These are phyloP conservation scores for Cladosporium halotolerans DNA, from an alignment of 2,329 filamentous ascomycete species.

Conservation along the genomic window DNA sequence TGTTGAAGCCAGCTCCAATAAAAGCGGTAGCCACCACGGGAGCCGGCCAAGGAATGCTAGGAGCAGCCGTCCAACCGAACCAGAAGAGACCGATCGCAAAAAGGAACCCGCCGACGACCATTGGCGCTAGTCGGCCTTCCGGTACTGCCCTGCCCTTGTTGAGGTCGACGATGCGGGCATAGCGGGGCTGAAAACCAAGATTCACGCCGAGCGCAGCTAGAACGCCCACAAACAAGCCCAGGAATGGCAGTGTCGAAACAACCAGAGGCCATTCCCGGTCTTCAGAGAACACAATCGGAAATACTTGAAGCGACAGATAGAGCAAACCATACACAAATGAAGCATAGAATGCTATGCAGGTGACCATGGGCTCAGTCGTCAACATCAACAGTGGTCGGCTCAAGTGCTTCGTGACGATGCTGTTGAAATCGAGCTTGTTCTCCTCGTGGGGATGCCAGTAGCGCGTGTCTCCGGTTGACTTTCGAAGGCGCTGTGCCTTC, in stretches of 20 bases:
- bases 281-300: slow-evolving; percentile 43
- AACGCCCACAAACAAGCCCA: slow-evolving; percentile 42
- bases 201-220: slow-evolving; percentile 36
- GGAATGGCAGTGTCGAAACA: slow-evolving; percentile 41
- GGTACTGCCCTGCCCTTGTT: slow-evolving; percentile 31
- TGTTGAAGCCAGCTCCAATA: slow-evolving; percentile 43
- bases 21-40: slow-evolving; percentile 37
- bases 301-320: slow-evolving; percentile 43
- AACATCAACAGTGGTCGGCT: slow-evolving; percentile 41
- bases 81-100: slow-evolving; percentile 32
- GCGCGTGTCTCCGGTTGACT: slow-evolving; percentile 43
- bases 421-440: slow-evolving; percentile 35
- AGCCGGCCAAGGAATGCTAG: slow-evolving; percentile 36
- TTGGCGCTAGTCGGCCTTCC: slow-evolving; percentile 38
- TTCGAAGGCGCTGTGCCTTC: slow-evolving; percentile 50
- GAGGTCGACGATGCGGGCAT: slow-evolving; percentile 33
- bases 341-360: slow-evolving; percentile 32
- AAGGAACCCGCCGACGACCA: slow-evolving; percentile 39
- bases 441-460: slow-evolving; percentile 43
- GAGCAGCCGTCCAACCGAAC: slow-evolving; percentile 39
- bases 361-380: slow-evolving; percentile 43
- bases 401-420: slow-evolving; percentile 39
- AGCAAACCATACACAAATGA: slow-evolving; percentile 44
- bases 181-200: slow-evolving; percentile 34
- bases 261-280: slow-evolving; percentile 38